A percentile compares a stretch with the other conserved stretches of the same genome.
phyloP scores from a whole-genome alignment of 1,284 basidiomycete species.

The Pseudozyma pruni region DNA sequence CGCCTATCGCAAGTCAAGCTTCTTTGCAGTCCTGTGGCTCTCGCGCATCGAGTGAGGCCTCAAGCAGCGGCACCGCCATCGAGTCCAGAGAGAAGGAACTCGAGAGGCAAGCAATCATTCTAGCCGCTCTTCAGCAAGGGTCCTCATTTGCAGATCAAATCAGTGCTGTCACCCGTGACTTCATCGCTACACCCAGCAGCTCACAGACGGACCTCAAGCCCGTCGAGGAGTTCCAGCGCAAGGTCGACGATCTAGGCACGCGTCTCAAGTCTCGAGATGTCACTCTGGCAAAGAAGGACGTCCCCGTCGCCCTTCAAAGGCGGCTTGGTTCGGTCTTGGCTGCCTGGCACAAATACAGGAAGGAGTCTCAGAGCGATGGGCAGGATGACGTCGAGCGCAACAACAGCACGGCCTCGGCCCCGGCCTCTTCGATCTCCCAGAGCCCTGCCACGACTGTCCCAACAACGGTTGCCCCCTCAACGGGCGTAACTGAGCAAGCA shows the following conservation, averaged over 20 bases:
- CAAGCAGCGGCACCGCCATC: not conserved
- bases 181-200: not conserved
- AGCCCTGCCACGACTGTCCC: not conserved
- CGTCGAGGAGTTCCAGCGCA: slow-evolving; percentile 9
- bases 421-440: not conserved
- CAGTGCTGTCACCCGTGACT: slow-evolving; percentile 2
- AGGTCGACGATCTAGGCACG: slow-evolving; percentile 1
- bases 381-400: not conserved
- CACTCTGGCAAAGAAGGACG: not conserved
- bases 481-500: not conserved
- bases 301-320: slow-evolving; percentile 3
- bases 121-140: slow-evolving; percentile 1
- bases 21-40: slow-evolving; percentile 3
- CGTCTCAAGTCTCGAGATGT: slow-evolving; percentile 1
- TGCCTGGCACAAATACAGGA: slow-evolving; percentile 2
- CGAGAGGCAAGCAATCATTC: not conserved
- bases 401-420: not conserved
- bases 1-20: not conserved
- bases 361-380: not conserved
- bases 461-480: not conserved
- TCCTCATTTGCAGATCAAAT: slow-evolving; percentile 11
- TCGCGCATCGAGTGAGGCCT: slow-evolving; percentile 4
- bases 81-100: slow-evolving; percentile 2
- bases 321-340: not conserved
- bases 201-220: not conserved